Evolutionary conservation across 1,139 yeast species (phyloP).

Genomic region (Suhomyces terraborum): DNA sequence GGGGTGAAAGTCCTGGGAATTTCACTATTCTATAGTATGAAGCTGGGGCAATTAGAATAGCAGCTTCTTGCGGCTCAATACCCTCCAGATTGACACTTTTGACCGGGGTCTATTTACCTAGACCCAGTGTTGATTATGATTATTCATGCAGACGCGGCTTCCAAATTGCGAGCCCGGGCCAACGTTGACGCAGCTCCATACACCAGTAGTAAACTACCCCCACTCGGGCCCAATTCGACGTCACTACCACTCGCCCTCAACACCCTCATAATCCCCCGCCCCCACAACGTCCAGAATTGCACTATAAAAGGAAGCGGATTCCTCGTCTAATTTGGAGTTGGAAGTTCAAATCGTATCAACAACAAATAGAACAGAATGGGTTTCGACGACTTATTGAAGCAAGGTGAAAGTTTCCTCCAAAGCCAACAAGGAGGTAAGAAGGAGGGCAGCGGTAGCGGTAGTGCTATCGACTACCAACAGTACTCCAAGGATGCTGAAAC

Average conservation of each 20-base stretch:
- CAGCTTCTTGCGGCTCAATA: too few relatives aligned
- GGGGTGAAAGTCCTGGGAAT: too few relatives aligned
- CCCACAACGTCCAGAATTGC: not conserved
- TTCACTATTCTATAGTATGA: too few relatives aligned
- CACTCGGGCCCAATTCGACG: conserved; percentile 1
- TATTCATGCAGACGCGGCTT: not conserved
- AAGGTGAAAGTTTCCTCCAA: conserved; percentile 17
- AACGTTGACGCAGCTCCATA: conserved; percentile 7
- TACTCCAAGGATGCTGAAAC: conserved; percentile 36
- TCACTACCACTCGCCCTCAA: not conserved
- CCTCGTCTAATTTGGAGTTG: not conserved
- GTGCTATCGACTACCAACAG: conserved; percentile 22
- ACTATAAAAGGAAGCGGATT: conserved; percentile 10
- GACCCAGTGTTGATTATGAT: not conserved
- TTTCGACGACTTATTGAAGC: conserved; percentile 32
- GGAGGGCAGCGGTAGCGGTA: conserved; percentile 22
- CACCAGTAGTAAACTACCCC: not conserved
- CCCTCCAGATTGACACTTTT: not conserved
- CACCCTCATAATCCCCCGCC: not conserved
- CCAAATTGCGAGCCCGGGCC: not conserved
- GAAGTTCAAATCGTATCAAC: not conserved
- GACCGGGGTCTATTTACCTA: too few relatives aligned
- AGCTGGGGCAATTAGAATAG: too few relatives aligned
- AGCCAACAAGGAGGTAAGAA: conserved; percentile 20
- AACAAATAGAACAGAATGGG: conserved; percentile 24